Base-by-base conservation (phyloP, 768 basidiomycete genomes). In the Xerocomus spinulosus region DNA sequence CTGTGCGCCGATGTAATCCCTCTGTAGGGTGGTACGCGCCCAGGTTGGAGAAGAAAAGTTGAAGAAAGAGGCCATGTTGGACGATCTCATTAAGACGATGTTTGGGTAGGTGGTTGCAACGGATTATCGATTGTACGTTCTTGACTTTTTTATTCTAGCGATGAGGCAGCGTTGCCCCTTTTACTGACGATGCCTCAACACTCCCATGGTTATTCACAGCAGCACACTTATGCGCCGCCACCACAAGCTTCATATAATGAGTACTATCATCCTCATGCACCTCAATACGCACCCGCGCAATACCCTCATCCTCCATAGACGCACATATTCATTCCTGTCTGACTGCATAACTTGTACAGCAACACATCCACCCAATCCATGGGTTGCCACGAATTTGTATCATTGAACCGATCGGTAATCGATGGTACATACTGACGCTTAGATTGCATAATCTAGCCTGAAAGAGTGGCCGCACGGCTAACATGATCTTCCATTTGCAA, bases 1-100 rank as follows among this genome's bases (percentile, higher is more conserved):
- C 14, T 18, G 26, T 40, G 23, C n/a, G 12, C 6, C 5, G 21
- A 50, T 44, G 12, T 25, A 4, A 51, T 7, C 26, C 18, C 4
- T 23, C 4, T 35, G 25, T 33, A 68, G 78, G 29, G 68, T 73
- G 14, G 65, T 77, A 8, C 74, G 76, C 49, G 64, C 68, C 4
- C 82, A 88, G 53, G 61, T 74, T 44, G 71, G 72, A 53, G 70
- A 66, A 46, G 78, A 81, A 65, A 73, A 71, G 48, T 68, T 79
- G 42, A 73, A 75, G 46, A 88, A 87, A 57, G 85, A 88, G 41
- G 64, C 54, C n/a, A 72, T 76, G 50, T 55, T 88, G 40, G 81
- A 87, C 55, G 70, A 72, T 32, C 59, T 82, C 13, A 61, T 83
- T 50, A 66, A 72, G 41, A 62, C 56, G 3, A 60, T 66, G 41